Evolutionary conservation across 1,284 basidiomycete genomes (phyloP).

Genomic region (Fomitopsis palustris): DNA sequence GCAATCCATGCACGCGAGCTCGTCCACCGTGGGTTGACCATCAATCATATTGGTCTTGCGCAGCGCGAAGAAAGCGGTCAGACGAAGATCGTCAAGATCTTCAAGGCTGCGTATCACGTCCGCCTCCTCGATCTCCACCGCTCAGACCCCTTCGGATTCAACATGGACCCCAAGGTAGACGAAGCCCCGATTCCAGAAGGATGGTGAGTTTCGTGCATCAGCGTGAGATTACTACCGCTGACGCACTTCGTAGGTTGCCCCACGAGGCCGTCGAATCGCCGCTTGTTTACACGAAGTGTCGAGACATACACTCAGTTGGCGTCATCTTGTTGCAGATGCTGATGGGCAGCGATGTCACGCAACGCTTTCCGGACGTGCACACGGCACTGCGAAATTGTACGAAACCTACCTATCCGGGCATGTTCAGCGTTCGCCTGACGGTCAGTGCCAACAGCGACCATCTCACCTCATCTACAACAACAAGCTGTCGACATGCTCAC

Average conservation of each 20-base stretch:
- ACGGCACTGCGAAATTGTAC: slow-evolving; percentile 26
- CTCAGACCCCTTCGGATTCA: slow-evolving; percentile 63
- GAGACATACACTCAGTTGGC: slow-evolving; percentile 75
- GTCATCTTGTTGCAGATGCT: slow-evolving; percentile 77
- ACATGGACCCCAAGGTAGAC: slow-evolving; percentile 34
- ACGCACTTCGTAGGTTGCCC: slow-evolving; percentile 46
- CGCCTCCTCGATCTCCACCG: slow-evolving; percentile 67
- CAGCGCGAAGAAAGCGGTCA: slow-evolving; percentile 44
- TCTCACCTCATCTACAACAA: slow-evolving; percentile 46
- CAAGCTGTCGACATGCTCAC: slow-evolving; percentile 57
- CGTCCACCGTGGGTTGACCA: slow-evolving; percentile 60
- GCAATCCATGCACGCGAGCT: slow-evolving; percentile 59
- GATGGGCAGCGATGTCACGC: slow-evolving; percentile 61
- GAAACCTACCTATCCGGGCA: background rate
- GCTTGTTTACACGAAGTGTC: slow-evolving; percentile 61
- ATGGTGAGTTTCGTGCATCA: slow-evolving; percentile 41
- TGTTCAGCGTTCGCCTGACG: background rate
- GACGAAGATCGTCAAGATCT: slow-evolving; percentile 63
- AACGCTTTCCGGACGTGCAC: slow-evolving; percentile 35
- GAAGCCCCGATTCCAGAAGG: slow-evolving; percentile 50
- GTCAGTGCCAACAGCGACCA: slow-evolving; percentile 36
- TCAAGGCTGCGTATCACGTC: slow-evolving; percentile 59
- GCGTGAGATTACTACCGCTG: background rate
- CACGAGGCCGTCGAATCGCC: slow-evolving; percentile 69
- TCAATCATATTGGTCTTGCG: slow-evolving; percentile 56